Evolutionary conservation across 2,329 filamentous ascomycete species (phyloP).

Genomic region (Colletotrichum sublineola): DNA sequence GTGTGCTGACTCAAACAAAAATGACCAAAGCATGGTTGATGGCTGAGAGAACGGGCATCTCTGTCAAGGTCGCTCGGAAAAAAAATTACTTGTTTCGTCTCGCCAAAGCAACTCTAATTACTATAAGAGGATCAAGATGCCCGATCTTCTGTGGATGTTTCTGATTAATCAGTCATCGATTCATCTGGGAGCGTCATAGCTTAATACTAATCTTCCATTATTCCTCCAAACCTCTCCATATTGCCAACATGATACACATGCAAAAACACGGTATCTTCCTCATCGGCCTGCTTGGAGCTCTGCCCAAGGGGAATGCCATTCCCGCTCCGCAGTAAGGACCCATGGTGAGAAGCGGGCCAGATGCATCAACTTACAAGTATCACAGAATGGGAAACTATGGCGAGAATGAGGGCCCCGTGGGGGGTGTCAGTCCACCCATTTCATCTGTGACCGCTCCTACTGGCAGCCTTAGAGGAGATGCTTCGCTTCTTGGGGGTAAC

Average conservation of each 20-base stretch:
- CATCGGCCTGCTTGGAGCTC: constrained; percentile 19
- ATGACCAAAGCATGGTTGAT: constrained; percentile 8
- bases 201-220: not conserved
- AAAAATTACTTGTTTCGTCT: not conserved
- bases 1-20: not conserved
- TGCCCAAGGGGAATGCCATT: constrained; percentile 19
- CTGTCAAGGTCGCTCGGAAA: not conserved
- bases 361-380: too few species aligned
- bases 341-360: too few species aligned
- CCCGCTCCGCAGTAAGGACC: constrained; percentile 29
- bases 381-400: constrained; percentile 56
- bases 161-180: not conserved
- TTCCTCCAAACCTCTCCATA: not conserved
- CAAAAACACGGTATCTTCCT: constrained; percentile 21
- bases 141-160: not conserved
- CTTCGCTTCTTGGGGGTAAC: constrained; percentile 56
- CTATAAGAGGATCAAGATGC: constrained; percentile 15
- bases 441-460: constrained; percentile 54
- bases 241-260: not conserved
- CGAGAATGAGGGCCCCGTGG: constrained; percentile 58
- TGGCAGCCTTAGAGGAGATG: constrained; percentile 57
- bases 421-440: constrained; percentile 54
- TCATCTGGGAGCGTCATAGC: not conserved
- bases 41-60: not conserved
- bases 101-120: not conserved